phyloP scores from a whole-genome alignment of 2,329 filamentous ascomycete genomes.

The Aspergillus tanneri region DNA sequence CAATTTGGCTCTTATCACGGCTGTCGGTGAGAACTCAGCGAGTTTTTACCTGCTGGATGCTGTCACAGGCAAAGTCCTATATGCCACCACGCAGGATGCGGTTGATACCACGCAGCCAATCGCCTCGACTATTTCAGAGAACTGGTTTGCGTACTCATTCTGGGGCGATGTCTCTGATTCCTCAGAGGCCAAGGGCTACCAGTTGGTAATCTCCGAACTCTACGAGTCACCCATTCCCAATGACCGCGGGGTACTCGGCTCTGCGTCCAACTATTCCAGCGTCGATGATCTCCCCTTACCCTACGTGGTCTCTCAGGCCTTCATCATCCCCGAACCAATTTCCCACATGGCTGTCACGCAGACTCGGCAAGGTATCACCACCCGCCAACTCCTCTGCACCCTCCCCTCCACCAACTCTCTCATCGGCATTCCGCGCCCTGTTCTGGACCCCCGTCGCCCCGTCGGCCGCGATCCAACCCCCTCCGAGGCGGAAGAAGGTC shows the following conservation, averaged over 20 bases:
- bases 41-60: slow-evolving; percentile 81
- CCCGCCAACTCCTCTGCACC: slow-evolving; percentile 75
- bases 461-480: slow-evolving; percentile 79
- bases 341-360: slow-evolving; percentile 78
- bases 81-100: slow-evolving; percentile 67
- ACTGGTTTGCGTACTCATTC: slow-evolving; percentile 91
- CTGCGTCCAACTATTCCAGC: slow-evolving; percentile 72
- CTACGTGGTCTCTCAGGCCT: slow-evolving; percentile 75
- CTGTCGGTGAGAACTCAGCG: slow-evolving; percentile 62
- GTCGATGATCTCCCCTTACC: slow-evolving; percentile 66
- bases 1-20: slow-evolving; percentile 75
- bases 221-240: slow-evolving; percentile 84
- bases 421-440: slow-evolving; percentile 71
- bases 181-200: slow-evolving; percentile 70
- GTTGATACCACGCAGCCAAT: slow-evolving; percentile 74
- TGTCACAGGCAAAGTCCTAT: slow-evolving; percentile 76
- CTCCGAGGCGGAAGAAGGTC: slow-evolving; percentile 77
- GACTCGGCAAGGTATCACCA: slow-evolving; percentile 88
- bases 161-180: slow-evolving; percentile 54
- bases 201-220: slow-evolving; percentile 81
- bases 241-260: slow-evolving; percentile 75
- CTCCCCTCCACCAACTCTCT: slow-evolving; percentile 72
- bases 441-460: slow-evolving; percentile 83
- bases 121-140: slow-evolving; percentile 79
- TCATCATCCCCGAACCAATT: slow-evolving; percentile 76